Percentiles rank a stretch among this genome's conserved stretches.
phyloP scores from a whole-genome alignment of 768 basidiomycete genomes.

The Phaeotremella fagi region DNA sequence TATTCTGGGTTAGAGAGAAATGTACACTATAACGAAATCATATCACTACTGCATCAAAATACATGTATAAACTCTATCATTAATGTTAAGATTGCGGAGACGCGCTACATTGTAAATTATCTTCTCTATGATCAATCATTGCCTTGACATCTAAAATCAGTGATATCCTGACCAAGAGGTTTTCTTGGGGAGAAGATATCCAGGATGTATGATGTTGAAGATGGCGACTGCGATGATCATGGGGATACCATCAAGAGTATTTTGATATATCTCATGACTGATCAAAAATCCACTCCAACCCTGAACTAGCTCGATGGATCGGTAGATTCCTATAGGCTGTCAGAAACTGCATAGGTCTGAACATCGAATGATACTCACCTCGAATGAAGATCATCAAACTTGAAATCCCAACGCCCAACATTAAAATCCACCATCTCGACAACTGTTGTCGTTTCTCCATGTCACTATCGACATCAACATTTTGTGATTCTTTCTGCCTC shows the following conservation, averaged over 20 bases:
- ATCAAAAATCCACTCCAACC: conserved; percentile 19
- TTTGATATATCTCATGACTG: conserved; percentile 21
- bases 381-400: conserved; percentile 27
- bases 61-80: too few relatives aligned
- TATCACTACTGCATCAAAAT: too few relatives aligned
- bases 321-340: conserved; percentile 13
- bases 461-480: background rate
- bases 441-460: background rate
- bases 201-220: conserved; percentile 38
- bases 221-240: conserved; percentile 39
- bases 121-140: too few relatives aligned
- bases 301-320: conserved; percentile 30
- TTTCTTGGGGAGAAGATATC: conserved; percentile 21
- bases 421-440: conserved; percentile 27
- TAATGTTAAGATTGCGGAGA: too few relatives aligned
- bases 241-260: conserved; percentile 28
- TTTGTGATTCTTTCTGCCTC: background rate
- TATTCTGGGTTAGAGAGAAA: too few relatives aligned
- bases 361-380: conserved; percentile 11
- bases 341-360: background rate
- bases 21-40: too few relatives aligned
- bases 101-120: too few relatives aligned
- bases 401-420: conserved; percentile 19
- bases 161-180: conserved; percentile 27
- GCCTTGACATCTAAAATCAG: too few relatives aligned